Evolutionary conservation across 1,284 basidiomycete species (phyloP).

Genomic region (Boletus mariae): DNA sequence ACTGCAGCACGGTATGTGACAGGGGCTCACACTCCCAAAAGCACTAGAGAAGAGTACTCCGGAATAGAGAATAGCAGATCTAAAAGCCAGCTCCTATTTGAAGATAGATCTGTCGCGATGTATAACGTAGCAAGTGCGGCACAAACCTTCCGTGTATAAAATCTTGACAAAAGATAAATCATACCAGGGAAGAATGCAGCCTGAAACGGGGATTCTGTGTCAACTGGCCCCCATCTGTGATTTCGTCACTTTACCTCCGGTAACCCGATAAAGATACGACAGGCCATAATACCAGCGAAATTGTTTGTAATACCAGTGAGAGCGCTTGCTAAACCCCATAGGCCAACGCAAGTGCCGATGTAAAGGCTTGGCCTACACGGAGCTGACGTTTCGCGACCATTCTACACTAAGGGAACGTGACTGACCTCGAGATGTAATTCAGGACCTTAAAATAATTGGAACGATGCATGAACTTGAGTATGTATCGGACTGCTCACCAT

Average conservation of each 20-base stretch:
- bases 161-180: conserved; percentile 57
- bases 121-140: neutral
- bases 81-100: conserved; percentile 58
- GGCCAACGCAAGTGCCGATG: conserved; percentile 57
- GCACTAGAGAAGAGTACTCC: conserved; percentile 74
- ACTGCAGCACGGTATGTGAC: neutral
- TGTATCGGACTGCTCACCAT: conserved; percentile 40
- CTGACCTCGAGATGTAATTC: conserved; percentile 48
- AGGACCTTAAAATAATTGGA: conserved; percentile 35
- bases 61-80: conserved; percentile 66
- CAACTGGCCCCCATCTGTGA: neutral
- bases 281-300: conserved; percentile 54
- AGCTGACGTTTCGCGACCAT: neutral
- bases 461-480: neutral
- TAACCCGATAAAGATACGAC: conserved; percentile 59
- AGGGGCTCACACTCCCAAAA: conserved; percentile 57
- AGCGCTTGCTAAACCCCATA: conserved; percentile 62
- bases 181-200: conserved; percentile 64
- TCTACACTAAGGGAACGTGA: neutral
- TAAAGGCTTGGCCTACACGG: conserved; percentile 53
- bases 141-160: conserved; percentile 60
- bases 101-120: neutral
- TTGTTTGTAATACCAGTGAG: conserved; percentile 57
- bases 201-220: conserved; percentile 23
- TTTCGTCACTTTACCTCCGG: conserved; percentile 44